Base-by-base conservation (phyloP, 2,329 filamentous ascomycete genomes). In the Diplodia scrobiculata region DNA sequence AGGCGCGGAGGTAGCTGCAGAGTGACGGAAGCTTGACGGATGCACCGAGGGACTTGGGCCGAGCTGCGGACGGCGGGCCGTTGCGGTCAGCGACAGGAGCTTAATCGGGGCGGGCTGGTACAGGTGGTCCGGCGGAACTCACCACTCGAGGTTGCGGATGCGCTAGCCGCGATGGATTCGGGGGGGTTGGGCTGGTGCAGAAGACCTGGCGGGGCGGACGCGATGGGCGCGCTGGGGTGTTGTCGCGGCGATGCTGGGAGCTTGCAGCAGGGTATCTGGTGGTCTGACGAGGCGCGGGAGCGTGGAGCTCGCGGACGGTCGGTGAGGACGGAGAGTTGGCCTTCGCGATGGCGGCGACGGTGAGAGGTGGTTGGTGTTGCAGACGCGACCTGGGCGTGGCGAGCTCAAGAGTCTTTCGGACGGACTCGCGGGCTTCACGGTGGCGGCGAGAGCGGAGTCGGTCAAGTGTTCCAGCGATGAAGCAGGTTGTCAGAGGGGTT, bases 131-230 rank as follows among this genome's bases (percentile, higher is more conserved):
- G 63, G 63, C 50, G 63, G 38, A 55, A 47, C 63, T 66, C 63
- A 66, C 63, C 41, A 21, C 34, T 53, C 53, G 41, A 47, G 21
- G 63, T 51, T 47, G 34, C 45, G 45, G 63, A 60, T 63, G 53
- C 63, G 53, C 63, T 66, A 66, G 63, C 47, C 34, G 53, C 52
- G 63, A 59, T 53, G 48, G 58, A 62, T 50, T 62, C 58, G 58
- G 58, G 58, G 47, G 58, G 58, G 58, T 50, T 62, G 58, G 58
- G 55, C 55, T 47, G 55, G 58, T 62, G 45, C 45, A 50, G 29
- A 50, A 21, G 58, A 62, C 25, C n/a, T 32, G 45, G 34, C 29
- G n/a, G 58, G 29, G 45, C 45, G 45, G 45, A 62, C 58, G 58
- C 58, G 27, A 34, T 29, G 45, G 58, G 58, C 13, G 58, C 45